A percentile compares a stretch with the other conserved stretches of the same genome.
These are phyloP conservation scores for Clitopilus passeckerianus DNA, from an alignment of 768 basidiomycete genomes.

Conservation along the genomic window DNA sequence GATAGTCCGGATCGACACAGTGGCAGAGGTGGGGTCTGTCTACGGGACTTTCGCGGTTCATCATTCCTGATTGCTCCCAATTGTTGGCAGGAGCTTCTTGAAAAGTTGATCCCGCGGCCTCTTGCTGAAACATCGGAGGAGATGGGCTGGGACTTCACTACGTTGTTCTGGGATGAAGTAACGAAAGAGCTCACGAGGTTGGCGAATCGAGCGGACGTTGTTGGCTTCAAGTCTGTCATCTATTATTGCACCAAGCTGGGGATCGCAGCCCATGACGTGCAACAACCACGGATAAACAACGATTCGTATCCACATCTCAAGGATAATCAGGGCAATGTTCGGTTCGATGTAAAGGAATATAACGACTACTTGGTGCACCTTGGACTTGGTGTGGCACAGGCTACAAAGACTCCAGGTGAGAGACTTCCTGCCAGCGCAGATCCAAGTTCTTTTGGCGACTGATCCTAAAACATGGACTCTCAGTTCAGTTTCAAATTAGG, in stretches of 20 bases:
- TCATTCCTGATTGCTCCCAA: background rate
- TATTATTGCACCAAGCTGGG: constrained; percentile 72
- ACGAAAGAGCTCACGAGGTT: constrained; percentile 24
- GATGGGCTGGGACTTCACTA: constrained; percentile 13
- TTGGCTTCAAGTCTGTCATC: constrained; percentile 68
- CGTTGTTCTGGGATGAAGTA: constrained; percentile 30
- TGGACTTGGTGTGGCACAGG: constrained; percentile 35
- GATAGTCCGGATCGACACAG: constrained; percentile 65
- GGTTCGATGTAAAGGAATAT: constrained; percentile 54
- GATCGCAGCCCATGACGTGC: constrained; percentile 29
- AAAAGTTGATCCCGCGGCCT: constrained; percentile 13
- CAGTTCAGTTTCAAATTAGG: constrained; percentile 85
- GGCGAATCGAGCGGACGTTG: constrained; percentile 46
- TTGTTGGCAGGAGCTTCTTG: constrained; percentile 24
- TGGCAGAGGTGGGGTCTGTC: constrained; percentile 54
- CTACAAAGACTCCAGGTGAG: constrained; percentile 52
- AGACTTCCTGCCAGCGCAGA: background rate
- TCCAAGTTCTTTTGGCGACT: background rate
- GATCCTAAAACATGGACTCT: too few relatives aligned
- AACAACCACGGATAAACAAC: background rate
- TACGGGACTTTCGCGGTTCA: background rate
- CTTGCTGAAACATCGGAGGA: constrained; percentile 8
- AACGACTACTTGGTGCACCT: constrained; percentile 65
- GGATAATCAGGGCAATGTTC: constrained; percentile 28
- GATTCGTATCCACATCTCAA: background rate